These are phyloP conservation scores for Ophiostoma montium DNA, from an alignment of 2,329 filamentous ascomycete genomes.

Conservation along the genomic window DNA sequence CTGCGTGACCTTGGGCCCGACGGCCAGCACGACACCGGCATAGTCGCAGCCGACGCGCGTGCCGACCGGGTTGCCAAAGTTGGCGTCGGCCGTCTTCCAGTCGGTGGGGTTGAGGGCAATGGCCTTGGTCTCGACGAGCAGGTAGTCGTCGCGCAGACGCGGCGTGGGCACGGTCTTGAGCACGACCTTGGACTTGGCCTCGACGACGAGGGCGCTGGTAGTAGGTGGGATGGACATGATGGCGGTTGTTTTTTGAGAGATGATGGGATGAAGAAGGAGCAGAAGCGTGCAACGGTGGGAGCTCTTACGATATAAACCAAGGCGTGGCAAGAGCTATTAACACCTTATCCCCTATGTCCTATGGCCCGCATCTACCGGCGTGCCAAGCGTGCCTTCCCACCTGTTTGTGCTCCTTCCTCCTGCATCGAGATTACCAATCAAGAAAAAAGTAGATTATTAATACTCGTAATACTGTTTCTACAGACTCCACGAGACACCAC, in stretches of 20 bases:
- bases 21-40: slow-evolving; percentile 30
- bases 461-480: too few species aligned
- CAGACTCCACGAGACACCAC: too few species aligned
- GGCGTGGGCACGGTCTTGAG: slow-evolving; percentile 14
- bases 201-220: slow-evolving; percentile 16
- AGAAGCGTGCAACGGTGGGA: not conserved
- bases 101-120: slow-evolving; percentile 20
- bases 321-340: not conserved
- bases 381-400: too few species aligned
- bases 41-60: slow-evolving; percentile 27
- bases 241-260: not conserved
- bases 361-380: too few species aligned
- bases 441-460: too few species aligned
- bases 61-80: slow-evolving; percentile 6
- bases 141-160: slow-evolving; percentile 16
- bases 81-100: slow-evolving; percentile 14
- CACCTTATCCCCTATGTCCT: too few species aligned
- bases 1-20: slow-evolving; percentile 29
- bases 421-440: too few species aligned
- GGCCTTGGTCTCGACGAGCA: slow-evolving; percentile 17
- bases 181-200: slow-evolving; percentile 6
- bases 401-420: too few species aligned
- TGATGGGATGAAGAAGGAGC: not conserved
- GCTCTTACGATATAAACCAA: not conserved
- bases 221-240: slow-evolving; percentile 11